Evolutionary conservation across 2,329 filamentous ascomycete species (phyloP).

Genomic region (Mycocentrospora acerina): DNA sequence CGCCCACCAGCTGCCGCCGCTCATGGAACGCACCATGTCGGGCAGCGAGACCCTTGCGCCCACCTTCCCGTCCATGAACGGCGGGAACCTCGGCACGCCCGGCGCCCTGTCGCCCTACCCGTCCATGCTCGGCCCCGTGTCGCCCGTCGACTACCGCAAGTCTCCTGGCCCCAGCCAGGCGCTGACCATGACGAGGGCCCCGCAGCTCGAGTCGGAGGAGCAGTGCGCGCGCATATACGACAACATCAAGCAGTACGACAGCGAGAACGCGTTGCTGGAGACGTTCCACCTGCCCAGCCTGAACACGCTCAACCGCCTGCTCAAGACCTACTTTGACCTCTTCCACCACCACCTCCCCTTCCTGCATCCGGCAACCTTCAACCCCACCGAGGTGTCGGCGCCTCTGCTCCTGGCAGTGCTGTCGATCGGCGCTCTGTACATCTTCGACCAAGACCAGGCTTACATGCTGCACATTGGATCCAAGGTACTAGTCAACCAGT

Average conservation of each 20-base stretch:
- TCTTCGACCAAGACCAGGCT: conserved; percentile 94
- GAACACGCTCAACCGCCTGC: conserved; percentile 81
- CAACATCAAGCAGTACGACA: conserved; percentile 79
- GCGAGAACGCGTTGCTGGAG: conserved; percentile 78
- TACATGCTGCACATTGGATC: conserved; percentile 97
- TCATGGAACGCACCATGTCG: conserved; percentile 65
- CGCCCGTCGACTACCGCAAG: conserved; percentile 68
- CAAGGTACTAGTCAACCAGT: conserved; percentile 95
- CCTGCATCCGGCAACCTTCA: conserved; percentile 88
- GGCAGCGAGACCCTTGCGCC: conserved; percentile 63
- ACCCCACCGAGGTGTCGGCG: conserved; percentile 75
- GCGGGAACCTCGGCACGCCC: conserved; percentile 69
- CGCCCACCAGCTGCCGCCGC: conserved; percentile 65
- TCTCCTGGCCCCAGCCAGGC: conserved; percentile 69
- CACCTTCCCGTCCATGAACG: conserved; percentile 69
- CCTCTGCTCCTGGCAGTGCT: conserved; percentile 85
- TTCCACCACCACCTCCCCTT: conserved; percentile 98
- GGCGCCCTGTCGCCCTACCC: conserved; percentile 73
- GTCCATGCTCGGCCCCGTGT: conserved; percentile 66
- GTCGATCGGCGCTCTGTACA: conserved; percentile 93
- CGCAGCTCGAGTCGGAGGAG: conserved; percentile 80
- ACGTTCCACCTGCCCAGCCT: conserved; percentile 85
- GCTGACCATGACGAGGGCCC: conserved; percentile 67
- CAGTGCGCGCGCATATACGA: conserved; percentile 83
- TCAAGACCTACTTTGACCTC: conserved; percentile 93